Base-by-base conservation (phyloP, 495 filamentous ascomycete species). In the Trichoderma gamsii region DNA sequence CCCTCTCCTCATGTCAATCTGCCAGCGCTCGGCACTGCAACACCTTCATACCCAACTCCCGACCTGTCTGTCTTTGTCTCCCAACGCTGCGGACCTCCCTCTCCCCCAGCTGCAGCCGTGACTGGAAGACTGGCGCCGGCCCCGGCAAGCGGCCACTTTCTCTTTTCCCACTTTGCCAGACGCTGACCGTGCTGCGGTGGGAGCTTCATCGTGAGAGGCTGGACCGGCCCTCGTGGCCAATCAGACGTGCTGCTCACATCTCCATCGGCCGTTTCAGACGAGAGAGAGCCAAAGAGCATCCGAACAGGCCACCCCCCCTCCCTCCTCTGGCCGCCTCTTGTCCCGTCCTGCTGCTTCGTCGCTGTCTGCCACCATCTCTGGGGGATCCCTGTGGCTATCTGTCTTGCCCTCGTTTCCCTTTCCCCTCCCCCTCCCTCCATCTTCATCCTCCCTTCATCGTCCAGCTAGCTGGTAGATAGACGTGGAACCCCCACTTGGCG, bases 161-260 rank as follows among this genome's bases (percentile, higher is more conserved):
- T 21, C 29, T 29, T 29, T 61, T 61, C 25, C 23, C 56, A 49
- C 44, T 38, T 38, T 9, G 46, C 56, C 18, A 32, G 3, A 29
- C 56, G 56, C 56, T 32, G 56, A 32, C 23, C 56, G 23, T n/a
- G 3, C 18, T 52, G 56, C 3, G 56, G 56, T 61, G 56, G 56
- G 6, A 61, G 56, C 23, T 15, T 38, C 35, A 32, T 11, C 27
- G 23, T 61, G 56, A 61, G 56, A 61, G 56, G 56, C 56, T 61
- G 25, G 56, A n/a, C 9, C 21, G 8, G 56, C 56, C 25, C 56
- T 61, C 56, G 56, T 61, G 56, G 56, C 56, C 56, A 61, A 61
- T 61, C 56, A 61, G 56, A 32, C 56, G 5, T 32, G 56, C 56
- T 18, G 56, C 56, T 61, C 56, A 61, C 56, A 61, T 61, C 56